Evolutionary conservation across 345 rosid genomes (phyloP).

Genomic region (Eucalyptus coolabah): DNA sequence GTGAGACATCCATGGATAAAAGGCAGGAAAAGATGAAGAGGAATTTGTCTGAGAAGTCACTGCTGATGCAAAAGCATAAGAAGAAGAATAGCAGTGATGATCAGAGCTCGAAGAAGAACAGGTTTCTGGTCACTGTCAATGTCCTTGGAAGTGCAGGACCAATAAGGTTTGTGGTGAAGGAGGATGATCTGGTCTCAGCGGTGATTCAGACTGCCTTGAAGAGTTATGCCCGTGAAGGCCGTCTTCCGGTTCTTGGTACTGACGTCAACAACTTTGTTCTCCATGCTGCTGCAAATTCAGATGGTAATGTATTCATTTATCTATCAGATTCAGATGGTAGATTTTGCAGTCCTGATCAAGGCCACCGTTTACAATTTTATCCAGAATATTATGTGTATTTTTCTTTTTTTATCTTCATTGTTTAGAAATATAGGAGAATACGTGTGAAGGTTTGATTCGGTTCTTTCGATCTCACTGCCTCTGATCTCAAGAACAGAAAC

Average conservation of each 20-base stretch:
- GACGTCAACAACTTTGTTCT: conserved; percentile 38
- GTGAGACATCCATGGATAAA: not conserved
- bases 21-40: not conserved
- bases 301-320: not conserved
- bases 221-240: conserved; percentile 68
- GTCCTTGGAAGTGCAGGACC: conserved; percentile 83
- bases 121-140: conserved; percentile 43
- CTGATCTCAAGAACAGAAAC: not conserved
- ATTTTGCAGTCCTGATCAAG: not conserved
- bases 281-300: conserved; percentile 22
- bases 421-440: not conserved
- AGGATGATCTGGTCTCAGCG: conserved; percentile 37
- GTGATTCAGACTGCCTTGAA: conserved; percentile 56
- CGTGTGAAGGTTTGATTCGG: not conserved
- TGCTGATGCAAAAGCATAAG: conserved; percentile 5
- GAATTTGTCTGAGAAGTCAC: not conserved
- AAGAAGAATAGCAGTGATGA: not conserved
- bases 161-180: conserved; percentile 48
- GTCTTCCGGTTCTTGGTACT: conserved; percentile 65
- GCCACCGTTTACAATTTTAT: not conserved
- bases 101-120: conserved; percentile 18
- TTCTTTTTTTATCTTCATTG: not conserved
- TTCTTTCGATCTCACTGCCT: not conserved
- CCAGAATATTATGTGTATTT: not conserved
- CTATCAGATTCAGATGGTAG: not conserved